A percentile compares a stretch with the other conserved stretches of the same genome.
Conservation (phyloP, 1,284 basidiomycete species). For the Malassezia nana region DNA sequence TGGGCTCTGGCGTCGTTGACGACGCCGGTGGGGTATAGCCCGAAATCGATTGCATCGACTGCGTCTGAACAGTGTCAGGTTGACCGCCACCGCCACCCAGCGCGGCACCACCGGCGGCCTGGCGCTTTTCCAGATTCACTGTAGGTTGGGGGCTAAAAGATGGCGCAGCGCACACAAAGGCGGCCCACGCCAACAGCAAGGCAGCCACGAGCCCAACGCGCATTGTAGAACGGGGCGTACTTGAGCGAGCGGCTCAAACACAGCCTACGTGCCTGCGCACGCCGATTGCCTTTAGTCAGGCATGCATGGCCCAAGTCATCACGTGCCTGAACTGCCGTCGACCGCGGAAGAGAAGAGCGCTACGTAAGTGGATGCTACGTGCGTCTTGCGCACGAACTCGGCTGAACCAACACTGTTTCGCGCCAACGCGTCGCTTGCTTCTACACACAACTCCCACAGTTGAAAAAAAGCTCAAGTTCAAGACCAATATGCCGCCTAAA, state of each 20-base stretch:
- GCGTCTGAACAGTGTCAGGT: slow-evolving; percentile 15
- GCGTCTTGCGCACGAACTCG: slow-evolving; percentile 12
- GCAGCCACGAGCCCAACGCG: not conserved
- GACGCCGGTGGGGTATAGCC: slow-evolving; percentile 31
- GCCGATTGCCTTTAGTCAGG: not conserved
- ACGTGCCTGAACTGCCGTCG: not conserved
- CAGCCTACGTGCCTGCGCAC: not conserved
- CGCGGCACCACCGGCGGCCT: slow-evolving; percentile 19
- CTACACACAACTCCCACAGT: slow-evolving; percentile 13
- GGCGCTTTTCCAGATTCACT: slow-evolving; percentile 20
- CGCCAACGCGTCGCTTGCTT: not conserved
- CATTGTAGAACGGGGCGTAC: not conserved
- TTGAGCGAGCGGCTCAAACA: not conserved
- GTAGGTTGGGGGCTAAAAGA: not conserved
- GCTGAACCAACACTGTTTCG: not conserved
- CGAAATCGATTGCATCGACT: slow-evolving; percentile 25
- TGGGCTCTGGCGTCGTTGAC: slow-evolving; percentile 15
- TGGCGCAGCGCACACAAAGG: not conserved
- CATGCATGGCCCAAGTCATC: slow-evolving; percentile 1
- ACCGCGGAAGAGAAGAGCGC: slow-evolving; percentile 1
- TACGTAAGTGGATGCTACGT: slow-evolving; percentile 11
- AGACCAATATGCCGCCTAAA: slow-evolving; percentile 41
- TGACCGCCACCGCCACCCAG: slow-evolving; percentile 31
- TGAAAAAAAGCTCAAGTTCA: slow-evolving; percentile 21
- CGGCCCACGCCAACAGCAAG: not conserved